Conservation (phyloP, 345 rosid genomes). For the Garcia nutans region DNA sequence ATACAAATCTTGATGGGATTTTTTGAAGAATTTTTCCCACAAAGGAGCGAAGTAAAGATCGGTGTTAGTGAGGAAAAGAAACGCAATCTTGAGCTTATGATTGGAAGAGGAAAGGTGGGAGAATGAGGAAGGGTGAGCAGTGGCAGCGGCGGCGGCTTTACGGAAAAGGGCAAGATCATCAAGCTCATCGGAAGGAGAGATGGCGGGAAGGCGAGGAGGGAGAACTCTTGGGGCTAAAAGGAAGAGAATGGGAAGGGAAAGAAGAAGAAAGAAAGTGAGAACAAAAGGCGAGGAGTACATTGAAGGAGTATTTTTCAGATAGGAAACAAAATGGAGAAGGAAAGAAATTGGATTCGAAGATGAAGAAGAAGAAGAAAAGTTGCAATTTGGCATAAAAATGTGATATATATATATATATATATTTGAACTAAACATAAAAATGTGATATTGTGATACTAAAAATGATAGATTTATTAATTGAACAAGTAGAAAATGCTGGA, state of each 20-base stretch:
- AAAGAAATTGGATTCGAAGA: no score
- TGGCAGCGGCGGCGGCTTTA: constrained; percentile 44
- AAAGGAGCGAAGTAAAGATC: constrained; percentile 81
- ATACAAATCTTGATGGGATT: constrained; percentile 37
- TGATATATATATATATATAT: no score
- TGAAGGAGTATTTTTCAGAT: constrained; percentile 12
- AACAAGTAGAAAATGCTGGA: no score
- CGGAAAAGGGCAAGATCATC: constrained; percentile 68
- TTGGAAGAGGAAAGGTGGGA: constrained; percentile 62
- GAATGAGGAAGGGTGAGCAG: constrained; percentile 24
- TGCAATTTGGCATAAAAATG: constrained; percentile 12
- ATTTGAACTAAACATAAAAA: no score
- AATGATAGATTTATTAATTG: background rate
- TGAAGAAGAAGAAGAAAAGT: background rate
- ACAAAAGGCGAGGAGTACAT: constrained; percentile 57
- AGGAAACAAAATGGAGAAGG: no score
- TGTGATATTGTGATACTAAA: background rate
- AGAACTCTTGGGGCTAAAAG: constrained; percentile 27
- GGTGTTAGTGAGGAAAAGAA: constrained; percentile 87
- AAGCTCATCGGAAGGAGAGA: constrained; percentile 68
- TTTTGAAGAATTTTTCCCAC: constrained; percentile 68
- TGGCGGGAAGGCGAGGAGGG: constrained; percentile 39
- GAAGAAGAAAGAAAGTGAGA: constrained; percentile 49
- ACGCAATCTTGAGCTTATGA: constrained; percentile 71
- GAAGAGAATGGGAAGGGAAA: constrained; percentile 49